phyloP scores from a whole-genome alignment of 345 rosid genomes.

The Cardiospermum halicacabum region DNA sequence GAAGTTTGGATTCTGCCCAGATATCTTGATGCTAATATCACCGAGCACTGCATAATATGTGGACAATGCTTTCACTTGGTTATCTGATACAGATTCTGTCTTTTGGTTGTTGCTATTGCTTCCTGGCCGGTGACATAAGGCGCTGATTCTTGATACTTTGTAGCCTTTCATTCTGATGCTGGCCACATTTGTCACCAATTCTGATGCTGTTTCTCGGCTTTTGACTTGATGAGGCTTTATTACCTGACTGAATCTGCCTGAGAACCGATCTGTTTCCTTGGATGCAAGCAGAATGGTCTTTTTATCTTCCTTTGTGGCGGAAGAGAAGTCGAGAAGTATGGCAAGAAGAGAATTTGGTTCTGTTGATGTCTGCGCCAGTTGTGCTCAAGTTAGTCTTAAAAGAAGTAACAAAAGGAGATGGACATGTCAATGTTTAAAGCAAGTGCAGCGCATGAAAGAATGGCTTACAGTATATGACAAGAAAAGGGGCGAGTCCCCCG shows the following conservation, averaged over 20 bases:
- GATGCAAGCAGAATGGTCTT: slow-evolving; percentile 45
- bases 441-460: slow-evolving; percentile 2
- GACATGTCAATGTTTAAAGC: neutral
- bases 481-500: slow-evolving; percentile 42
- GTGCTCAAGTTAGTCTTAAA: neutral
- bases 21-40: slow-evolving; percentile 36
- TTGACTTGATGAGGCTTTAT: slow-evolving; percentile 29
- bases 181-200: slow-evolving; percentile 47
- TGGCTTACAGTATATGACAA: slow-evolving; percentile 70
- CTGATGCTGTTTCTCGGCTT: slow-evolving; percentile 24
- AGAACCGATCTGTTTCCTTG: slow-evolving; percentile 18
- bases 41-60: slow-evolving; percentile 62
- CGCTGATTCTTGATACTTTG: slow-evolving; percentile 47
- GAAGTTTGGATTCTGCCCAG: slow-evolving; percentile 21
- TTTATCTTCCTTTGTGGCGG: slow-evolving; percentile 27
- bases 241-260: slow-evolving; percentile 30
- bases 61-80: slow-evolving; percentile 13
- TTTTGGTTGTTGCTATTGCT: slow-evolving; percentile 5
- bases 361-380: slow-evolving; percentile 55
- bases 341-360: slow-evolving; percentile 45
- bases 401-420: neutral
- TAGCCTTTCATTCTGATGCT: slow-evolving; percentile 43
- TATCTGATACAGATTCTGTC: slow-evolving; percentile 12
- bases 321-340: too few species aligned
- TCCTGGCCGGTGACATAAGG: slow-evolving; percentile 52